phyloP scores from a whole-genome alignment of 225 moss, liverwort and hornwort species.

The Anthoceros angustus region DNA sequence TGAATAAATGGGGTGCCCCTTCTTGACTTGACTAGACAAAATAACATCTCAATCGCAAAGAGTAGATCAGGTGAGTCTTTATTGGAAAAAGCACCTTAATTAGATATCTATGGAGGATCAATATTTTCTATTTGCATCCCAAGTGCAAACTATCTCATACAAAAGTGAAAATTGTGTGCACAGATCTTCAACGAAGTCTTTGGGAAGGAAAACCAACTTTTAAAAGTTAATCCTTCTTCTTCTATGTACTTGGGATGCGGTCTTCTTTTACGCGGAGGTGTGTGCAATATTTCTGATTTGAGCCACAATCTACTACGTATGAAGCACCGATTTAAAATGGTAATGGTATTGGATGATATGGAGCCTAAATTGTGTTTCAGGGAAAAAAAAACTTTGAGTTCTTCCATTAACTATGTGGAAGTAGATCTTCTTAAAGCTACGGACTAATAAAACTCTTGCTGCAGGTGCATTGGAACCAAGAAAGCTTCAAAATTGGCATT shows the following conservation, averaged over 20 bases:
- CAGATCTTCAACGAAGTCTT: constrained; percentile 77
- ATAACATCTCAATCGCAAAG: background rate
- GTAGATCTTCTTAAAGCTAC: background rate
- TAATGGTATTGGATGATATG: constrained; percentile 5
- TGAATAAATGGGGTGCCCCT: background rate
- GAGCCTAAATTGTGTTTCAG: background rate
- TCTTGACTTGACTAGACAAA: background rate
- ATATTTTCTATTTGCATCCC: background rate
- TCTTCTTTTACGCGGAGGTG: constrained; percentile 61
- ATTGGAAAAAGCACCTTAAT: background rate
- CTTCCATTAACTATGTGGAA: background rate
- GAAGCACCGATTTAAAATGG: constrained; percentile 62
- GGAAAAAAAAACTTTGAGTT: background rate
- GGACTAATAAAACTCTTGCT: background rate
- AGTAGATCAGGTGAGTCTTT: background rate
- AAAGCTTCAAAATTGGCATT: background rate
- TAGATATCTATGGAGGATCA: background rate
- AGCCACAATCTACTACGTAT: constrained; percentile 63
- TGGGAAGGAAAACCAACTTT: constrained; percentile 57
- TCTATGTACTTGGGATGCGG: constrained; percentile 93
- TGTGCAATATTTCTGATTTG: constrained; percentile 66
- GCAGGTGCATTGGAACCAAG: background rate
- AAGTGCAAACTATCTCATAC: background rate
- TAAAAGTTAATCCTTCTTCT: constrained; percentile 50
- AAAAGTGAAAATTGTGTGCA: background rate